phyloP scores from a whole-genome alignment of 1,139 yeast genomes.

The Kodamaea sp. region DNA sequence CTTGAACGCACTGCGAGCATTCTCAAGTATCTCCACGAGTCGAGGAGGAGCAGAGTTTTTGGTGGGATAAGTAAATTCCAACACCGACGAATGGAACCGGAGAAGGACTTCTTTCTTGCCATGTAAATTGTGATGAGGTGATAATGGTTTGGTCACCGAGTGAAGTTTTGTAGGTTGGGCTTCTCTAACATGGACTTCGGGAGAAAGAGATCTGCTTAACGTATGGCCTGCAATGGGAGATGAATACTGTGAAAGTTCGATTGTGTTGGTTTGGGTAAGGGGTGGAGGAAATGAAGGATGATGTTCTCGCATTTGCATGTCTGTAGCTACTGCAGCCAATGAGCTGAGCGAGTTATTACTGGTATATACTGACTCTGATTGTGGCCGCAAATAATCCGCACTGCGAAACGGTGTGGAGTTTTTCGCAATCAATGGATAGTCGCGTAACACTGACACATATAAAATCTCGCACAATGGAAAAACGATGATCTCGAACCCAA shows the following conservation, averaged over 20 bases:
- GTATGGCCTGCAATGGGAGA: slow-evolving; percentile 1
- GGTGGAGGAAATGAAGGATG: background rate
- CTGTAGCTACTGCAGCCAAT: slow-evolving; percentile 44
- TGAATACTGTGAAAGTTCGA: background rate
- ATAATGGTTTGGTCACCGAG: background rate
- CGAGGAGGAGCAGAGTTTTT: slow-evolving; percentile 69
- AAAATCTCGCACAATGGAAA: slow-evolving; percentile 67
- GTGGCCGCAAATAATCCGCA: slow-evolving; percentile 12
- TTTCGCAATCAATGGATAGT: slow-evolving; percentile 61
- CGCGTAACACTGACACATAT: slow-evolving; percentile 60
- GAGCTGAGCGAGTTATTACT: slow-evolving; percentile 27
- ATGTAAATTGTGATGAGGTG: background rate
- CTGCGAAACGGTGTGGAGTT: slow-evolving; percentile 35
- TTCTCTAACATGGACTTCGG: slow-evolving; percentile 2
- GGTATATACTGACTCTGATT: slow-evolving; percentile 2
- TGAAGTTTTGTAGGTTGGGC: background rate
- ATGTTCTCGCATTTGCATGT: slow-evolving; percentile 21
- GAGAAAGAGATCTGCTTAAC: slow-evolving; percentile 7
- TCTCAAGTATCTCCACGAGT: slow-evolving; percentile 63
- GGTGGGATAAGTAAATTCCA: slow-evolving; percentile 64
- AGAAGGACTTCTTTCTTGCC: slow-evolving; percentile 28
- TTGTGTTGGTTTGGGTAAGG: background rate
- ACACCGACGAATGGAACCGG: slow-evolving; percentile 41
- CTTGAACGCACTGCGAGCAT: slow-evolving; percentile 68
- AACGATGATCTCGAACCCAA: slow-evolving; percentile 70